Evolutionary conservation across 2,329 filamentous ascomycete species (phyloP).

Genomic region (Trichoderma breve): DNA sequence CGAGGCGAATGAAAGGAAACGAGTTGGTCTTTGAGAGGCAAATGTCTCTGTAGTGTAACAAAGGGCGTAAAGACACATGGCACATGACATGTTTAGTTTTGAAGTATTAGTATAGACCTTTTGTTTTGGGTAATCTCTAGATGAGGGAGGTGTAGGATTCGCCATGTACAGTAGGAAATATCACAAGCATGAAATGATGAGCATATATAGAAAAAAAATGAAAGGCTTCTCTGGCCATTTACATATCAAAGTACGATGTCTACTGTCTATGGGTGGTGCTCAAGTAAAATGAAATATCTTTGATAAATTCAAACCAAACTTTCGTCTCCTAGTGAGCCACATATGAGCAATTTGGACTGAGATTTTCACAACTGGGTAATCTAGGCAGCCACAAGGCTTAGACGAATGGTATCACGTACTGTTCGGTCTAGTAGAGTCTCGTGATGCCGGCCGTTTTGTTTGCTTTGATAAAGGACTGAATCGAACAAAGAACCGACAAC

Average conservation of each 20-base stretch:
- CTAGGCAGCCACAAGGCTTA: neutral
- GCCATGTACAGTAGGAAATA: constrained; percentile 7
- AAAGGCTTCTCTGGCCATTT: neutral
- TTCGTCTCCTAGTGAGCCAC: neutral
- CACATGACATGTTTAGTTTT: neutral
- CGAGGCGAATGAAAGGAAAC: neutral
- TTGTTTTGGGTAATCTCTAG: neutral
- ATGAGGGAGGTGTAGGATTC: neutral
- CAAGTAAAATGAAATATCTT: neutral
- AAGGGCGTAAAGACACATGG: neutral
- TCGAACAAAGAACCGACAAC: neutral
- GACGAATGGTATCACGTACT: neutral
- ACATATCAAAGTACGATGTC: neutral
- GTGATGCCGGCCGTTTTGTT: neutral
- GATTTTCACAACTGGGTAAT: neutral
- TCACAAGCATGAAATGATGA: constrained; percentile 1
- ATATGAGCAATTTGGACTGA: neutral
- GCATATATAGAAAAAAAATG: neutral
- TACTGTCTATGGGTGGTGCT: neutral
- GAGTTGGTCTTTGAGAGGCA: neutral
- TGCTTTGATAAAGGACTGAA: neutral
- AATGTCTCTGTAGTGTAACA: neutral
- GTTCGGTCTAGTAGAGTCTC: neutral
- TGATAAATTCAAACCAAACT: neutral
- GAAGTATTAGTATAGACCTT: neutral